phyloP scores from a whole-genome alignment of 352 stramenopile genomes.

The Blastocystis sp. region DNA sequence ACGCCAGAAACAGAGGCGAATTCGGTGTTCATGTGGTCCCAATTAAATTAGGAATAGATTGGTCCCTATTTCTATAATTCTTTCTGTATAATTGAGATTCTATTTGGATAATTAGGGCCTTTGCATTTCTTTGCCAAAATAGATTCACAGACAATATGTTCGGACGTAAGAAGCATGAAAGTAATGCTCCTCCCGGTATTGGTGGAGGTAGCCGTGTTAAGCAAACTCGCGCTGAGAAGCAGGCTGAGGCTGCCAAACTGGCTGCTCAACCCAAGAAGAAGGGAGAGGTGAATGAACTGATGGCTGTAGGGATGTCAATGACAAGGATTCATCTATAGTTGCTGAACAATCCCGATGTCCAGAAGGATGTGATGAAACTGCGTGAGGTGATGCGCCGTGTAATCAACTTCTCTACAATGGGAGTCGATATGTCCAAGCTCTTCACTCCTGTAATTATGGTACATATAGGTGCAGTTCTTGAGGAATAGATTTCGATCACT shows the following conservation, averaged over 20 bases:
- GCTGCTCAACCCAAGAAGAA: conserved; percentile 74
- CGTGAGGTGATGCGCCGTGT: conserved; percentile 99
- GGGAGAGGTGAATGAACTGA: conserved; percentile 86
- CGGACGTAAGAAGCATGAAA: conserved; percentile 58
- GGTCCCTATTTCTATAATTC: conserved; percentile 17
- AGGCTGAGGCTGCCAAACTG: conserved; percentile 47
- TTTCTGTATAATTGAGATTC: neutral
- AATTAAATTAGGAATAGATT: neutral
- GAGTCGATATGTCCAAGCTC: conserved; percentile 94
- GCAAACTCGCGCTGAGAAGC: conserved; percentile 59
- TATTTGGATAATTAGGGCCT: neutral
- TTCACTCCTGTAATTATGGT: conserved; percentile 97
- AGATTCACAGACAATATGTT: conserved; percentile 40
- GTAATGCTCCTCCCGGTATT: conserved; percentile 62
- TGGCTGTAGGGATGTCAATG: conserved; percentile 63
- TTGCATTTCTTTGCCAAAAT: neutral
- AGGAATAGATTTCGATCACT: conserved; percentile 72
- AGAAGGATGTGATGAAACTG: conserved; percentile 90
- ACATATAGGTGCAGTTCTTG: conserved; percentile 49
- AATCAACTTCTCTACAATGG: conserved; percentile 98
- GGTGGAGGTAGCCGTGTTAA: conserved; percentile 61
- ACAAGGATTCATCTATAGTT: conserved; percentile 69
- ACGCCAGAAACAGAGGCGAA: neutral
- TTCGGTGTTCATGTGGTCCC: conserved; percentile 10
- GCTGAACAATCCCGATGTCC: conserved; percentile 88